A percentile compares a stretch with the other conserved stretches of the same genome.
phyloP scores from a whole-genome alignment of 2,329 filamentous ascomycete genomes.

The Penicillium italicum region DNA sequence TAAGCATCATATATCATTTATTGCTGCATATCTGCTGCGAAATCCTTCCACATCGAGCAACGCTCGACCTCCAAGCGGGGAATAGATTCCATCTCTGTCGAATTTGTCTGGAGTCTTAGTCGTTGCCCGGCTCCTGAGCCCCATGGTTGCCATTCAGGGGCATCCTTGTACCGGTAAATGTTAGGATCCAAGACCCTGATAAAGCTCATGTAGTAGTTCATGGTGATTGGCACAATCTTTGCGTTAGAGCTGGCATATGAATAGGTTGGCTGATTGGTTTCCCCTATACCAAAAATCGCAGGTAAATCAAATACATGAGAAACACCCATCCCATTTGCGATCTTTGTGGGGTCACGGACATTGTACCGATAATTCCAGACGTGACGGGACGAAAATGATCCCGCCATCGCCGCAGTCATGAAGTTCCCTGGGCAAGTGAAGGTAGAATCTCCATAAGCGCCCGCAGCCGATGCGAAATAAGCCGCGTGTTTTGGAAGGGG shows the following conservation, averaged over 20 bases:
- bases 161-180: constrained; percentile 9
- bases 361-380: constrained; percentile 52
- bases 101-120: constrained; percentile 20
- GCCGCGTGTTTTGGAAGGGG: constrained; percentile 30
- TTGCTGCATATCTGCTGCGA: constrained; percentile 16
- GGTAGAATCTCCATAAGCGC: constrained; percentile 47
- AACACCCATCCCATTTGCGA: constrained; percentile 37
- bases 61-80: constrained; percentile 12
- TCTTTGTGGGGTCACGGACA: constrained; percentile 39
- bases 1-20: not conserved
- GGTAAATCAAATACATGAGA: constrained; percentile 35
- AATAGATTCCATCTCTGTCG: constrained; percentile 20
- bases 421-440: constrained; percentile 48
- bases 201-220: constrained; percentile 29
- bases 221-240: constrained; percentile 23
- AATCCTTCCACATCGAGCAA: constrained; percentile 18
- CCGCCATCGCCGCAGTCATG: constrained; percentile 35
- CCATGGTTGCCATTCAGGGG: constrained; percentile 21
- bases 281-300: constrained; percentile 26
- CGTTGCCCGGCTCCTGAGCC: constrained; percentile 12
- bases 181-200: constrained; percentile 23
- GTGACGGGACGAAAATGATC: constrained; percentile 20
- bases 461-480: constrained; percentile 40
- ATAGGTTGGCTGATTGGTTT: constrained; percentile 14
- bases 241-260: constrained; percentile 32